Conservation (phyloP, 257 asterid genomes). For the Plectranthus barbatus region DNA sequence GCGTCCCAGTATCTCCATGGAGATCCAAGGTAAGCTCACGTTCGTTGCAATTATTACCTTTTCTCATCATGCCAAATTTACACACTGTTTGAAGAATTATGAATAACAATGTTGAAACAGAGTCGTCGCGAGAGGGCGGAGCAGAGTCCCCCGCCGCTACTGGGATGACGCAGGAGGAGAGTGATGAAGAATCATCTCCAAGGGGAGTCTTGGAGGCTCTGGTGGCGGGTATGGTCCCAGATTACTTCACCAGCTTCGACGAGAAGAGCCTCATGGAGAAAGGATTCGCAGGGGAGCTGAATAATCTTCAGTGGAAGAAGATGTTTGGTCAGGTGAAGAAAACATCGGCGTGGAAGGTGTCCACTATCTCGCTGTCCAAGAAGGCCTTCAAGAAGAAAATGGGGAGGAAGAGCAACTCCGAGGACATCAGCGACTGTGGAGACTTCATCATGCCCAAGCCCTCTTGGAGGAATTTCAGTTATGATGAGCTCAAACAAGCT, state of each 20-base stretch:
- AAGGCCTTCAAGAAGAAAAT: constrained; percentile 29
- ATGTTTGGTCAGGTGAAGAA: constrained; percentile 51
- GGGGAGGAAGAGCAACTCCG: constrained; percentile 37
- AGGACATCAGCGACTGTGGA: constrained; percentile 37
- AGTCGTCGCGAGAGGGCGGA: background rate
- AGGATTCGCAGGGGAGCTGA: constrained; percentile 18
- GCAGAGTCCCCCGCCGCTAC: constrained; percentile 1
- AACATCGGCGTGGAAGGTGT: constrained; percentile 38
- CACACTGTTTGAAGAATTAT: too few relatives aligned
- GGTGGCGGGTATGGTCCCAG: constrained; percentile 37
- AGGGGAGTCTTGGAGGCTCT: constrained; percentile 64
- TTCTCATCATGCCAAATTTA: too few relatives aligned
- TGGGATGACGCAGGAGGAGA: constrained; percentile 1
- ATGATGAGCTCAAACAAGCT: constrained; percentile 56
- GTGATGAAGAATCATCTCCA: constrained; percentile 51
- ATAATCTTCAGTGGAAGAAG: constrained; percentile 51
- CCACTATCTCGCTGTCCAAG: constrained; percentile 32
- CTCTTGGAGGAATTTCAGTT: constrained; percentile 70
- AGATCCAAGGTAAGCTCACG: constrained; percentile 25
- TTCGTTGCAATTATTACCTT: too few relatives aligned
- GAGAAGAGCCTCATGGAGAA: constrained; percentile 26
- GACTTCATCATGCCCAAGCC: constrained; percentile 57
- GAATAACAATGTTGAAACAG: background rate
- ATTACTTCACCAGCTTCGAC: constrained; percentile 30
- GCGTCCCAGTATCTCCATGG: background rate